These are phyloP conservation scores for Aspergillus diversus DNA, from an alignment of 495 filamentous ascomycete species.

Conservation along the genomic window DNA sequence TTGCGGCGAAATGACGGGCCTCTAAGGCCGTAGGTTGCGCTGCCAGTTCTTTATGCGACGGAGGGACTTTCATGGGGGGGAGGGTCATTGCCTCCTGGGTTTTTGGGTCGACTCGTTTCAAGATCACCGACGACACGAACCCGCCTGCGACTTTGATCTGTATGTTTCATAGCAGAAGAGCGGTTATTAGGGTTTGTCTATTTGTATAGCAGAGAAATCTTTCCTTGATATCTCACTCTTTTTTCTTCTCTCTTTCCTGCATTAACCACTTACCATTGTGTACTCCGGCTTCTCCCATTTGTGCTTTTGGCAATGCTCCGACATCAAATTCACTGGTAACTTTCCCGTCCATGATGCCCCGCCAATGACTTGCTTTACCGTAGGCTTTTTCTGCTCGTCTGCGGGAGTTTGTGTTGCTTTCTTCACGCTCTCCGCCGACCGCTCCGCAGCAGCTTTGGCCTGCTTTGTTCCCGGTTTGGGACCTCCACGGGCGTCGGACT, in stretches of 20 bases:
- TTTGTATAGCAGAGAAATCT: background rate
- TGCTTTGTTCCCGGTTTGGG: conserved; percentile 52
- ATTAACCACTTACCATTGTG: conserved; percentile 59
- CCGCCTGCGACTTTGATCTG: conserved; percentile 61
- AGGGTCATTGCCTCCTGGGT: conserved; percentile 74
- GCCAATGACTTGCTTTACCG: conserved; percentile 85
- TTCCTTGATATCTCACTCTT: background rate
- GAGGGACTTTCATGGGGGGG: conserved; percentile 80
- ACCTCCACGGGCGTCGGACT: conserved; percentile 43
- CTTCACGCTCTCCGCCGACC: conserved; percentile 30
- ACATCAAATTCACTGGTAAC: conserved; percentile 87
- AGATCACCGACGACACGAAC: conserved; percentile 75
- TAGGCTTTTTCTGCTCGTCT: conserved; percentile 73
- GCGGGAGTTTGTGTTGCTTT: conserved; percentile 37
- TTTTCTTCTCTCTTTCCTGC: background rate
- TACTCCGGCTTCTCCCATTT: conserved; percentile 96
- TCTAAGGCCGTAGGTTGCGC: conserved; percentile 77
- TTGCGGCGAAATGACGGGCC: conserved; percentile 89
- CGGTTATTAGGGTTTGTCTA: background rate
- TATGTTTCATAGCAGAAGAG: background rate
- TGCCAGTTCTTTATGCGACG: conserved; percentile 68
- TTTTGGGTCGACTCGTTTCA: conserved; percentile 79
- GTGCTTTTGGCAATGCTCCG: conserved; percentile 93
- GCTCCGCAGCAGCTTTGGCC: conserved; percentile 46
- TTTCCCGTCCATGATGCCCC: conserved; percentile 98